A percentile compares a stretch with the other conserved stretches of the same genome.
Evolutionary conservation across 768 basidiomycete species (phyloP).

Genomic region (Panaeolus cyanescens): DNA sequence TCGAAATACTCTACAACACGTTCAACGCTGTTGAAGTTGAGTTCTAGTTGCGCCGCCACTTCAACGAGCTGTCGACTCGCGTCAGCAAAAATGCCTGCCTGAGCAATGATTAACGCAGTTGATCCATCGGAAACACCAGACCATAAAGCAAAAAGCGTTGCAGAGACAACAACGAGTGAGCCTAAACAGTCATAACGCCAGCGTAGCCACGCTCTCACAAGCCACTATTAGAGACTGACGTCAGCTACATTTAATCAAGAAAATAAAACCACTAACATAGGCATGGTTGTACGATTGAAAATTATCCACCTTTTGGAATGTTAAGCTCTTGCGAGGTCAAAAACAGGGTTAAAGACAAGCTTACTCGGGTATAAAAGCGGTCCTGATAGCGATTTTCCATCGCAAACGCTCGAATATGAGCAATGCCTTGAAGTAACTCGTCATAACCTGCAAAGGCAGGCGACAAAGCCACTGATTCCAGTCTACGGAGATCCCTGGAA

Average conservation of each 20-base stretch:
- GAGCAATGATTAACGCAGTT: slow-evolving; percentile 71
- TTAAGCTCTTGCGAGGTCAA: background rate
- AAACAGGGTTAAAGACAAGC: slow-evolving; percentile 1
- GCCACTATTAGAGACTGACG: slow-evolving; percentile 50
- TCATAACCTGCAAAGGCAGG: slow-evolving; percentile 77
- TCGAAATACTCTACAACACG: slow-evolving; percentile 72
- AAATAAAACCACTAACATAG: slow-evolving; percentile 47
- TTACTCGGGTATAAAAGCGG: slow-evolving; percentile 57
- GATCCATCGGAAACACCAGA: slow-evolving; percentile 57
- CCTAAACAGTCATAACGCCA: slow-evolving; percentile 82
- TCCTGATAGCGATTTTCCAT: slow-evolving; percentile 72
- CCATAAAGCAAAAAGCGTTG: slow-evolving; percentile 67
- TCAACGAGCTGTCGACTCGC: slow-evolving; percentile 66
- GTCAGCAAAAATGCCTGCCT: slow-evolving; percentile 70
- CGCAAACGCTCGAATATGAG: slow-evolving; percentile 70
- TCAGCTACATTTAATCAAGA: background rate
- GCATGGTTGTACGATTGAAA: slow-evolving; percentile 75
- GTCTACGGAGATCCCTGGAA: slow-evolving; percentile 65
- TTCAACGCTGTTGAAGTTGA: slow-evolving; percentile 77
- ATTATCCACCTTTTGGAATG: slow-evolving; percentile 47
- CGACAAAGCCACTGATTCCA: slow-evolving; percentile 68
- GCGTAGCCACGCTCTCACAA: slow-evolving; percentile 67
- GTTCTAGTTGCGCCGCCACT: slow-evolving; percentile 69
- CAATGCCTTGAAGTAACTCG: slow-evolving; percentile 65
- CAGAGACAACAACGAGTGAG: slow-evolving; percentile 67